Conservation (phyloP, 2,329 filamentous ascomycete species). For the Apiospora marii region DNA sequence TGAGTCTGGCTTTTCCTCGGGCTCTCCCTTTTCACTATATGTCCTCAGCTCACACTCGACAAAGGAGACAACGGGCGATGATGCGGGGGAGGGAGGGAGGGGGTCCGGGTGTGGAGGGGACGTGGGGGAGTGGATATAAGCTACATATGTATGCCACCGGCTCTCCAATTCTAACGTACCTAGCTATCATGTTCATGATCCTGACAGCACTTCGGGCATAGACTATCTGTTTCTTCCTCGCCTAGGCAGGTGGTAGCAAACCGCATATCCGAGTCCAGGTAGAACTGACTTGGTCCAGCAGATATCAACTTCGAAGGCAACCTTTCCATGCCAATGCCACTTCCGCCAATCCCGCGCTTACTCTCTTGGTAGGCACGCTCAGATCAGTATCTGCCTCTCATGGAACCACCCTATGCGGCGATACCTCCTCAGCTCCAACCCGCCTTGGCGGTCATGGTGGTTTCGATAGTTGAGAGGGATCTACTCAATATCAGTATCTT, state of each 20-base stretch:
- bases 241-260: not conserved
- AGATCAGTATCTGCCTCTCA: too few relatives aligned
- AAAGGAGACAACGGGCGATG: not conserved
- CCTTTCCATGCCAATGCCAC: not conserved
- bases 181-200: not conserved
- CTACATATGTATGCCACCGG: not conserved
- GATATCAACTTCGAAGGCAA: not conserved
- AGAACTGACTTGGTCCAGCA: not conserved
- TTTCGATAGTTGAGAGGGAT: not conserved
- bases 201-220: not conserved
- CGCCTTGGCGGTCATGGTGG: not conserved
- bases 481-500: not conserved
- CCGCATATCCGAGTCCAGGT: not conserved
- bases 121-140: not conserved
- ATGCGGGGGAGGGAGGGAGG: slow-evolving; percentile 4
- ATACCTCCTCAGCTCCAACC: too few relatives aligned
- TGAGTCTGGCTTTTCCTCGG: not conserved
- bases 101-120: not conserved
- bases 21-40: not conserved
- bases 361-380: not conserved
- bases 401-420: too few relatives aligned
- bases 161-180: not conserved
- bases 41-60: not conserved
- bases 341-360: not conserved
- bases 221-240: not conserved